Conservation (phyloP, 2,329 filamentous ascomycete genomes). For the Microdochium bolleyi region DNA sequence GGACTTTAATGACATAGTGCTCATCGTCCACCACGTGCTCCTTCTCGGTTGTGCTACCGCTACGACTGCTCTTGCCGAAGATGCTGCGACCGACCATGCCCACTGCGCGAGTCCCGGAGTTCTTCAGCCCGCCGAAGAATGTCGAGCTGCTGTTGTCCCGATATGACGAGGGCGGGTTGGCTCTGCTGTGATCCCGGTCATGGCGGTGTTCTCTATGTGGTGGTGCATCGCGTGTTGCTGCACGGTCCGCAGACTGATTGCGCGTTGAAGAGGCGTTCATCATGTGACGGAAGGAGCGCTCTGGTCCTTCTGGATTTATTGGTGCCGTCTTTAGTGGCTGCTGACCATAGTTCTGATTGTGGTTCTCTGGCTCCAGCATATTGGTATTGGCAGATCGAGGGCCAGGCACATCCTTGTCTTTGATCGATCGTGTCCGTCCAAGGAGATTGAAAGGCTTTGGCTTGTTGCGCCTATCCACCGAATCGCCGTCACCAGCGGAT, state of each 20-base stretch:
- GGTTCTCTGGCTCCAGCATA: constrained; percentile 18
- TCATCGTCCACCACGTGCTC: constrained; percentile 66
- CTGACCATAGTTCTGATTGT: constrained; percentile 29
- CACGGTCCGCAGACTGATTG: constrained; percentile 68
- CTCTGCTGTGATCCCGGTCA: constrained; percentile 38
- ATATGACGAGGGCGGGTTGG: constrained; percentile 45
- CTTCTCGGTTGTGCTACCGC: constrained; percentile 61
- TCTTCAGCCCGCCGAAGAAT: constrained; percentile 68
- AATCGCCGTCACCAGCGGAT: constrained; percentile 39
- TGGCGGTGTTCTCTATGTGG: constrained; percentile 32
- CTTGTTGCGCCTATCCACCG: constrained; percentile 37
- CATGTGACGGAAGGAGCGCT: constrained; percentile 61
- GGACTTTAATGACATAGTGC: constrained; percentile 75
- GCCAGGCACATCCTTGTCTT: constrained; percentile 25
- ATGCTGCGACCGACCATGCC: constrained; percentile 77
- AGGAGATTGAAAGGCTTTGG: constrained; percentile 47
- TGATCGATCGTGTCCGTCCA: constrained; percentile 42
- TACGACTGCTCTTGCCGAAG: constrained; percentile 70
- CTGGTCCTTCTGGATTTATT: constrained; percentile 42
- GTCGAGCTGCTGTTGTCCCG: constrained; percentile 53
- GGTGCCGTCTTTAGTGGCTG: constrained; percentile 54
- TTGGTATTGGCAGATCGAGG: constrained; percentile 20
- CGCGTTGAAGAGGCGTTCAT: constrained; percentile 56
- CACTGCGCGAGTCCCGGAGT: constrained; percentile 64
- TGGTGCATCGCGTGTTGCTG: constrained; percentile 33